Conservation (phyloP, 345 rosid species). For the Populus ilicifolia region DNA sequence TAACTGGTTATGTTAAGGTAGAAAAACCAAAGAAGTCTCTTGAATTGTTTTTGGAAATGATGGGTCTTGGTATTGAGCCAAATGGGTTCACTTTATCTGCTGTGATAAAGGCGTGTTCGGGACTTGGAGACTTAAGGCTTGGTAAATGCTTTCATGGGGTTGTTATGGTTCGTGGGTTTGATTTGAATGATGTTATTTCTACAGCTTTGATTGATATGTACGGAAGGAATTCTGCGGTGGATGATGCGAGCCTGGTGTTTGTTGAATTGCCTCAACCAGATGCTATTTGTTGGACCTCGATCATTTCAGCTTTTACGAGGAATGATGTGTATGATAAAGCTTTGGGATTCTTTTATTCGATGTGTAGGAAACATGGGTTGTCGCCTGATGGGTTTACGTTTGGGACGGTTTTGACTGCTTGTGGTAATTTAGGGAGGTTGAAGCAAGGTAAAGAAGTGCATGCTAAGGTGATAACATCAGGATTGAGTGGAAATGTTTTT, state of each 20-base stretch:
- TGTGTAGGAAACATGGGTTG: slow-evolving; percentile 48
- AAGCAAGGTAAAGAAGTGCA: slow-evolving; percentile 82
- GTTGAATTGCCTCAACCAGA: slow-evolving; percentile 76
- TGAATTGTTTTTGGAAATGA: slow-evolving; percentile 63
- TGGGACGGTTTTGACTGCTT: slow-evolving; percentile 74
- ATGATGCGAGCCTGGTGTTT: slow-evolving; percentile 56
- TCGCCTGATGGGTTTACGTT: slow-evolving; percentile 64
- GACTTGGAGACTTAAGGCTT: slow-evolving; percentile 41
- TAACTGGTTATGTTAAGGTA: slow-evolving; percentile 55
- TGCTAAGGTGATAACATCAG: slow-evolving; percentile 49
- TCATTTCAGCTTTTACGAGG: slow-evolving; percentile 62
- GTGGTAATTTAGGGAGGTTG: slow-evolving; percentile 64
- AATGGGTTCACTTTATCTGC: slow-evolving; percentile 73
- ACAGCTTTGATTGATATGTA: slow-evolving; percentile 71
- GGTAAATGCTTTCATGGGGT: slow-evolving; percentile 72
- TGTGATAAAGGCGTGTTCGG: slow-evolving; percentile 74
- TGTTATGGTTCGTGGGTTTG: slow-evolving; percentile 54
- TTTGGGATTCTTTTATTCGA: slow-evolving; percentile 45
- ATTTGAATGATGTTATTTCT: slow-evolving; percentile 47
- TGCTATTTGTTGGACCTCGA: slow-evolving; percentile 72
- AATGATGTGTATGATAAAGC: slow-evolving; percentile 58
- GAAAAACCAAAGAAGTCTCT: slow-evolving; percentile 50
- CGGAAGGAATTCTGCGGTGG: slow-evolving; percentile 44
- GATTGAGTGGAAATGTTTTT: slow-evolving; percentile 52
- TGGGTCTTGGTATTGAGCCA: slow-evolving; percentile 57